Evolutionary conservation across 441 rosid genomes (phyloP), one percentile per base, ranked within the genome.

Genomic region (Pelargonium australe): DNA sequence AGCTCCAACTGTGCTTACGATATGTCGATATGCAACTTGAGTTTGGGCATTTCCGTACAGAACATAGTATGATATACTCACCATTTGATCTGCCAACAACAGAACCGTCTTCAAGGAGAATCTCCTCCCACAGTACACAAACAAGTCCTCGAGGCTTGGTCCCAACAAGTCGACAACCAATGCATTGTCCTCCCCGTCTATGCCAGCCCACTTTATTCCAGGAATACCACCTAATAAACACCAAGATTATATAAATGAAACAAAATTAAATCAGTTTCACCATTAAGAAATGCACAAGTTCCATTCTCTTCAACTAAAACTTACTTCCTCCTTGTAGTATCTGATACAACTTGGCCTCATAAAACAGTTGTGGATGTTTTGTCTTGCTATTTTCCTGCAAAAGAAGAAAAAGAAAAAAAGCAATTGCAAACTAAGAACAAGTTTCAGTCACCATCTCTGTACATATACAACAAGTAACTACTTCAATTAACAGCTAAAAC

Each of bases 281-380:
- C 86, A 89, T 87, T 69, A 71, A 67, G 61, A 1, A 13, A 16
- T 57, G 58, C 2, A 43, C 45, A n/a, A 0, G 2, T 25, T 1
- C 40, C 23, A 7, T 62, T 12, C 37, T 67, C 12, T 7, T n/a
- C 8, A 67, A 63, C 51, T 7, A 5, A 23, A 63, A 68, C 93
- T 57, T 78, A 86, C 90, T 81, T 81, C 89, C 89, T 83, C 87
- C 90, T 78, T 83, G 89, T 68, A 87, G 89, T 75, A 81, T 72
- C 66, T 81, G 80, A 71, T 87, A 87, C 2, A 87, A 66, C 80
- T 87, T 85, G 47, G 90, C 89, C 72, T 87, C 90, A 68, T 86
- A 88, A 5, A 85, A 85, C 70, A 90, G 81, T 73, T 88, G 95
- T 1, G 96, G 96, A 67, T 88, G 95, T 80, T 85, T 90, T 11